Evolutionary conservation across 2,329 filamentous ascomycete genomes (phyloP), one percentile per base, ranked within the genome.

Genomic region (Mycosphaerella sp.): DNA sequence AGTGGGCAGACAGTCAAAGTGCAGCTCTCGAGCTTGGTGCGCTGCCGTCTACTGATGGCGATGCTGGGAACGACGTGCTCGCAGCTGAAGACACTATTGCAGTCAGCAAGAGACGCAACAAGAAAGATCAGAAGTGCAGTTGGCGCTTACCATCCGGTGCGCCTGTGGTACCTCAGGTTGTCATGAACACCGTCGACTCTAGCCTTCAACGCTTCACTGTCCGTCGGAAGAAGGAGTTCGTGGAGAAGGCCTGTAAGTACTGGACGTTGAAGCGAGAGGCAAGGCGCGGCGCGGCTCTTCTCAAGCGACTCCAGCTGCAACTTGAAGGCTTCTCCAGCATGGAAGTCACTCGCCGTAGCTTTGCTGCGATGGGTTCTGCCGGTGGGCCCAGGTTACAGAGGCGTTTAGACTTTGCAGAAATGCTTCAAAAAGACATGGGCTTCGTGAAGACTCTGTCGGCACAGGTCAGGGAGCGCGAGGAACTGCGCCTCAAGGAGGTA

Each of bases 241-340:
- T 94, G 2, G 85, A 89, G 51, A 91, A 96, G 68, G 87, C 87
- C 1, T 97, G 91, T 72, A 89, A 89, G 61, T 98, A 97, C 71
- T 98, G 93, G 93, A 97, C 93, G 0, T 71, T 98, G 57, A 98
- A 98, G 73, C 82, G 93, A 50, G 93, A 98, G 69, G 87, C 91
- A 55, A 83, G 93, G 30, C 80, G 93, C 52, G 93, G 93, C 41
- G 93, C 93, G 27, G 89, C 93, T 3, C 76, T 98, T 49, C 78
- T 98, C 53, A 97, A 97, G 71, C 83, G 93, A 32, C 77, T 98
- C 16, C 93, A 98, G 68, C 73, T 97, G 51, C 90, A 96, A 68
- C 86, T 96, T 78, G 91, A 97, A 69, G 88, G 89, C 0, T 98
- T 97, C 69, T 91, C 91, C 6, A 95, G 89, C 0, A 95, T 96